Evolutionary conservation across 2,329 filamentous ascomycete species (phyloP).

Genomic region (Metarhizium humberi): DNA sequence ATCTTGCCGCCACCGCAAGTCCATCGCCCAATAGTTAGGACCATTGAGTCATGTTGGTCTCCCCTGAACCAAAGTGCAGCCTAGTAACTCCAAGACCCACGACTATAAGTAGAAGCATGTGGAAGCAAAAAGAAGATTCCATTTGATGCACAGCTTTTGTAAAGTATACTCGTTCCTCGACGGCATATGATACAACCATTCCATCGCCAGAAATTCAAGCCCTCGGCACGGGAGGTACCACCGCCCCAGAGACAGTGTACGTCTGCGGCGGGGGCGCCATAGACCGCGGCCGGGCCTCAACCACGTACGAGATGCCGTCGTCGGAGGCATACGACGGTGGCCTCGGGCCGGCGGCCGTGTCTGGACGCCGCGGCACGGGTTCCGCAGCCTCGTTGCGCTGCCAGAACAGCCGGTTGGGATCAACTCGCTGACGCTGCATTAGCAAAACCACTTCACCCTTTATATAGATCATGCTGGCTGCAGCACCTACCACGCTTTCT

Average conservation of each 20-base stretch:
- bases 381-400: slow-evolving; percentile 47
- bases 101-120: too few species aligned
- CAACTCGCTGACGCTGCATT: slow-evolving; percentile 47
- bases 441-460: not conserved
- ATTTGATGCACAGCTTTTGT: not conserved
- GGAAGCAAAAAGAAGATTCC: too few species aligned
- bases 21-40: too few species aligned
- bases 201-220: not conserved
- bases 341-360: slow-evolving; percentile 28
- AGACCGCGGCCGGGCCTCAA: slow-evolving; percentile 55
- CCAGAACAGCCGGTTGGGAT: slow-evolving; percentile 77
- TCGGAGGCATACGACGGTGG: slow-evolving; percentile 72
- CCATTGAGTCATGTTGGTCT: too few species aligned
- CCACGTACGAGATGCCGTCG: slow-evolving; percentile 63
- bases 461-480: too few species aligned
- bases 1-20: too few species aligned
- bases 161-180: not conserved
- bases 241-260: not conserved
- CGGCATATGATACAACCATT: not conserved
- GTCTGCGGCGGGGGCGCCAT: slow-evolving; percentile 39
- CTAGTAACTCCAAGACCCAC: too few species aligned
- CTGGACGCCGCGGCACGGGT: slow-evolving; percentile 13
- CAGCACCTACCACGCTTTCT: slow-evolving; percentile 61
- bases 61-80: too few species aligned
- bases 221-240: not conserved